Percentiles rank a stretch among this genome's conserved stretches.
Evolutionary conservation across 768 basidiomycete species (phyloP).

Genomic region (Lanmaoa pseudosensibilis): DNA sequence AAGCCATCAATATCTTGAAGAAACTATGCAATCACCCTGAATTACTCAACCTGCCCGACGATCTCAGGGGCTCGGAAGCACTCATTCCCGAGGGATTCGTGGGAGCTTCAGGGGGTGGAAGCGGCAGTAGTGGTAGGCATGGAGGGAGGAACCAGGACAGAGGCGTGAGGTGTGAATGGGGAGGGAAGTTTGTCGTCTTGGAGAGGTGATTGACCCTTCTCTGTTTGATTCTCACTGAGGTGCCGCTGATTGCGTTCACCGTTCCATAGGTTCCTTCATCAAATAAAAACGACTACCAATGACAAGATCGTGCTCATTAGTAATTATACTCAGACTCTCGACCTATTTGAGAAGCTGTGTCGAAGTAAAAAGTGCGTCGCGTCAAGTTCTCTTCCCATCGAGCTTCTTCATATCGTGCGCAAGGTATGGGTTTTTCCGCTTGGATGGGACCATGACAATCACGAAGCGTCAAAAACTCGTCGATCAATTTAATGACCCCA

Average conservation of each 20-base stretch:
- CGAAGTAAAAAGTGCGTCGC: conserved; percentile 72
- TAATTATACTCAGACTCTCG: conserved; percentile 94
- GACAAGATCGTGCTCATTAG: conserved; percentile 98
- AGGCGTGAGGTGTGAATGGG: conserved; percentile 72
- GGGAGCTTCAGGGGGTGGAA: conserved; percentile 40
- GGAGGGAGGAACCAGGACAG: conserved; percentile 40
- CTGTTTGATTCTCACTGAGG: not conserved
- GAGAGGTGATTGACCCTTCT: conserved; percentile 59
- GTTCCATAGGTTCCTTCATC: conserved; percentile 73
- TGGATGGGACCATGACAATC: conserved; percentile 95
- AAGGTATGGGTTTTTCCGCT: conserved; percentile 86
- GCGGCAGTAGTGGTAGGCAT: conserved; percentile 38
- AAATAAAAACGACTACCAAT: conserved; percentile 73
- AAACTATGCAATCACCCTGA: conserved; percentile 97
- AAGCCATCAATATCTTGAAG: conserved; percentile 92
- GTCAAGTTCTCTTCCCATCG: not conserved
- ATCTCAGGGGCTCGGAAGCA: conserved; percentile 77
- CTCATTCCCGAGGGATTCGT: conserved; percentile 80
- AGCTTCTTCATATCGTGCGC: not conserved
- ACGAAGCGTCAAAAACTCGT: conserved; percentile 93
- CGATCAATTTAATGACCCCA: conserved; percentile 93
- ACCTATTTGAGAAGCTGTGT: conserved; percentile 88
- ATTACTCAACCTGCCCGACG: conserved; percentile 79
- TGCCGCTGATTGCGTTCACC: not conserved
- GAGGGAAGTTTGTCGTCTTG: conserved; percentile 91